These are phyloP conservation scores for Coniochaeta ligniaria DNA, from an alignment of 2,329 filamentous ascomycete species.

Conservation along the genomic window DNA sequence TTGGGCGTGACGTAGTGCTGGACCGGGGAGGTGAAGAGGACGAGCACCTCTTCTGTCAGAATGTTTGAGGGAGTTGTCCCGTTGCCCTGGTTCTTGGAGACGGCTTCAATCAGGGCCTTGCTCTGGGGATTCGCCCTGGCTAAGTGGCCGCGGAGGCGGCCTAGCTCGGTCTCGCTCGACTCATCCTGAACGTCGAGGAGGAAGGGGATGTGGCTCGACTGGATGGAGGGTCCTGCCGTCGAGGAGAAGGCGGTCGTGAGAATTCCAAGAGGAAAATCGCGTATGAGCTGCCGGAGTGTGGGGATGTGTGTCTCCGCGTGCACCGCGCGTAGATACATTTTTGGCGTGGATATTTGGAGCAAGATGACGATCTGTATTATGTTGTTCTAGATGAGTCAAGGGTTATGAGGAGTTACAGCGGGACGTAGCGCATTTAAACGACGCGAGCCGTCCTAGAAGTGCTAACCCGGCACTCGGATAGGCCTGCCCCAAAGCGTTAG, in stretches of 20 bases:
- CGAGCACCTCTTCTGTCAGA: constrained; percentile 47
- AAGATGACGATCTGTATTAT: too few species aligned
- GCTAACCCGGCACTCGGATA: too few species aligned
- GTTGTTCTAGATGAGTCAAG: too few species aligned
- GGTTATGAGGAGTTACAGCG: too few species aligned
- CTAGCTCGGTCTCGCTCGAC: constrained; percentile 28
- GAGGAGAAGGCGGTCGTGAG: constrained; percentile 55
- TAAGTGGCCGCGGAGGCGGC: constrained; percentile 52
- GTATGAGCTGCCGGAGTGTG: constrained; percentile 47
- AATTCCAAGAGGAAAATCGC: constrained; percentile 53
- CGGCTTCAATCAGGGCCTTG: constrained; percentile 49
- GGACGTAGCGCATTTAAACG: too few species aligned
- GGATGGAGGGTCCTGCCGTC: constrained; percentile 38
- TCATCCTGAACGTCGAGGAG: constrained; percentile 43
- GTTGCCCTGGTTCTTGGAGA: too few species aligned
- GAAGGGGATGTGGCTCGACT: constrained; percentile 54
- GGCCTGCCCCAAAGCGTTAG: too few species aligned
- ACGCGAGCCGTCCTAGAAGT: too few species aligned
- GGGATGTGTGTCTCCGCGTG: constrained; percentile 45
- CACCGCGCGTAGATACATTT: constrained; percentile 50
- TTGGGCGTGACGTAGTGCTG: constrained; percentile 64
- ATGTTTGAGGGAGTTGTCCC: constrained; percentile 7
- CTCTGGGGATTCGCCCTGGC: constrained; percentile 56
- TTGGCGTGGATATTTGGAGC: background rate
- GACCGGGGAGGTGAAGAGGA: constrained; percentile 51